phyloP scores from a whole-genome alignment of 306 rosid species.

The Quercus bicolor region DNA sequence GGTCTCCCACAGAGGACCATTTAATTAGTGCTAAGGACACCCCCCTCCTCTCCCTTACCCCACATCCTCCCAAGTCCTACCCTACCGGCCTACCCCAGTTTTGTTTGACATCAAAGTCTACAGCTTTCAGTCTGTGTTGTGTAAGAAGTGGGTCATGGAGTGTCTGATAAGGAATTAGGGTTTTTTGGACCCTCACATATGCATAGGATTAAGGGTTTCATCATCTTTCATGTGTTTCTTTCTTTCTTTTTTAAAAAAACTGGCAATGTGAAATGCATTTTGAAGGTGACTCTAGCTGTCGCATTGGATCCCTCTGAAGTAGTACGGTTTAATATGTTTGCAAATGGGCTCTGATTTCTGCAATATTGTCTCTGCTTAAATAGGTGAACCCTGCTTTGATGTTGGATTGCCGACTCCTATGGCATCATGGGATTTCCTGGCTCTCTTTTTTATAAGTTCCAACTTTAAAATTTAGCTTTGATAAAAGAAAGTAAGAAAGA shows the following conservation, averaged over 20 bases:
- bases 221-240: background rate
- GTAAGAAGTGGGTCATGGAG: conserved; percentile 29
- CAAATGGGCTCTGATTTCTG: conserved; percentile 8
- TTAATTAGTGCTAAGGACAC: conserved; percentile 43
- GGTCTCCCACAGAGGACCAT: conserved; percentile 37
- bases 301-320: conserved; percentile 32
- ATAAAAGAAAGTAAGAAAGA: too few species aligned
- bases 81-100: conserved; percentile 13
- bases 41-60: conserved; percentile 23
- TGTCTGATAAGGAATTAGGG: conserved; percentile 34
- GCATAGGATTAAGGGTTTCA: background rate
- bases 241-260: background rate
- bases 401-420: background rate
- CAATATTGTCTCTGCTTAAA: conserved; percentile 20
- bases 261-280: background rate
- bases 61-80: conserved; percentile 11
- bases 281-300: conserved; percentile 9
- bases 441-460: too few species aligned
- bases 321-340: conserved; percentile 4
- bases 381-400: conserved; percentile 8
- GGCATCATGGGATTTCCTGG: background rate
- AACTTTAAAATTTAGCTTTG: too few species aligned
- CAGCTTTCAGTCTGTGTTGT: conserved; percentile 32
- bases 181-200: conserved; percentile 30
- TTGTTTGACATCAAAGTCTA: conserved; percentile 31